Evolutionary conservation across 495 filamentous ascomycete species (phyloP), one percentile per base, ranked within the genome.

Genomic region (Extremus antarcticus): DNA sequence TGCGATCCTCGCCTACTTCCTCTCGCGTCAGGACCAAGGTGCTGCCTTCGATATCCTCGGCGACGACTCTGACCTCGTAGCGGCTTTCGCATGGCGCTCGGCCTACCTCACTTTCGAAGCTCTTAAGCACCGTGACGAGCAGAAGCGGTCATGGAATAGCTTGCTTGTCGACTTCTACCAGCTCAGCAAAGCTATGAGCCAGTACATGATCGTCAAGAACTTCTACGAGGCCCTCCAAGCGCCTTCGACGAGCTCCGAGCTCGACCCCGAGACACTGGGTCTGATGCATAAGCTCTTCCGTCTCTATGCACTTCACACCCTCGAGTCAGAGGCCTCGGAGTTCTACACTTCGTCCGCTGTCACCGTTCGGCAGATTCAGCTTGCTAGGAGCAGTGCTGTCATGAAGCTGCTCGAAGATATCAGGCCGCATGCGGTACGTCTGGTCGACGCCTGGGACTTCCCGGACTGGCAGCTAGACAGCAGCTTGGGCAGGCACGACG

Each of bases 141-240:
- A 85, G 63, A 82, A 83, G 71, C 74, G 76, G 41, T 75, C 80
- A 16, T 87, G 83, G 83, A 87, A 85, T 67, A 78, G 75, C 57
- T 72, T 87, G 11, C 74, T 87, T 22, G 80, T 87, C 29, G 82
- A 87, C 68, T 86, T 87, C 73, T 85, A 81, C 76, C 78, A 83
- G 22, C 73, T 86, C 16, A 79, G 75, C 38, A 84, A 80, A 2
- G 81, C 83, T 8, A 81, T 85, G 63, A 81, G 79, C 4, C 81
- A 87, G 65, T 85, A 85, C 61, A 70, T 85, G 20, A 72, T 84
- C 0, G 81, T 86, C 25, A 84, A 81, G 70, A 83, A 82, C 71
- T 87, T 87, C 71, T 77, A 85, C 71, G 76, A 81, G 15, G 77
- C 81, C n/a, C 74, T 86, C 43, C 73, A 70, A 24, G 74, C 75